Conservation (phyloP, 176 grass and related monocot species). For the Tuctoria greenei region DNA sequence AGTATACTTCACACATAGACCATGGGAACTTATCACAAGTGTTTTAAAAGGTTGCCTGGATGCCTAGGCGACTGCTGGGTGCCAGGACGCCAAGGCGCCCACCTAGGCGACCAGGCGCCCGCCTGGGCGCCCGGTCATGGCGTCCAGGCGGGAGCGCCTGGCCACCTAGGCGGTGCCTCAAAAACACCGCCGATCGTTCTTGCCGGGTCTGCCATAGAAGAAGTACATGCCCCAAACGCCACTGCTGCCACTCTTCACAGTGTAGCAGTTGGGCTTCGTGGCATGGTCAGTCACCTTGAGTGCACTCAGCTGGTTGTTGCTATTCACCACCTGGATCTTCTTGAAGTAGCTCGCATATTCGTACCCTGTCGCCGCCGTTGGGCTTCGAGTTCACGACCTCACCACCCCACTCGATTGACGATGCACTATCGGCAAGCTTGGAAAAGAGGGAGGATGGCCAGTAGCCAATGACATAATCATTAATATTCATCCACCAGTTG, state of each 20-base stretch:
- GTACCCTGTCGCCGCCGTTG: conserved; percentile 62
- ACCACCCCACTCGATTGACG: conserved; percentile 78
- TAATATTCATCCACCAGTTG: conserved; percentile 92
- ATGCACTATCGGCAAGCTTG: conserved; percentile 54
- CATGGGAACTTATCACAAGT: conserved; percentile 75
- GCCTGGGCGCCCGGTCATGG: too few relatives aligned
- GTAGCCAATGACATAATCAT: conserved; percentile 73
- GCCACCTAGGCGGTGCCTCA: too few relatives aligned
- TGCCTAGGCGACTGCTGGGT: too few relatives aligned
- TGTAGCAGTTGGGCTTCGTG: conserved; percentile 71
- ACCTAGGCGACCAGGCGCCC: too few relatives aligned
- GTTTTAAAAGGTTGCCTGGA: too few relatives aligned
- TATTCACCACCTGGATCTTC: conserved; percentile 68
- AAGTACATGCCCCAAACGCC: too few relatives aligned
- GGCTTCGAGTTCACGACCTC: conserved; percentile 71
- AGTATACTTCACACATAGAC: neutral
- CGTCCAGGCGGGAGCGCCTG: too few relatives aligned
- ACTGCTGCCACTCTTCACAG: conserved; percentile 61
- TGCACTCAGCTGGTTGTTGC: too few relatives aligned
- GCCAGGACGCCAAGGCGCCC: too few relatives aligned
- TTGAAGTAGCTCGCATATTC: conserved; percentile 75
- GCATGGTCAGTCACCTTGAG: conserved; percentile 49
- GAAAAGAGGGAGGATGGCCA: conserved; percentile 78
- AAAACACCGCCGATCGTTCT: too few relatives aligned
- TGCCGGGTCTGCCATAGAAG: conserved; percentile 74